Conservation (phyloP, 2,329 filamentous ascomycete species). For the Teratosphaeriaceae sp. region DNA sequence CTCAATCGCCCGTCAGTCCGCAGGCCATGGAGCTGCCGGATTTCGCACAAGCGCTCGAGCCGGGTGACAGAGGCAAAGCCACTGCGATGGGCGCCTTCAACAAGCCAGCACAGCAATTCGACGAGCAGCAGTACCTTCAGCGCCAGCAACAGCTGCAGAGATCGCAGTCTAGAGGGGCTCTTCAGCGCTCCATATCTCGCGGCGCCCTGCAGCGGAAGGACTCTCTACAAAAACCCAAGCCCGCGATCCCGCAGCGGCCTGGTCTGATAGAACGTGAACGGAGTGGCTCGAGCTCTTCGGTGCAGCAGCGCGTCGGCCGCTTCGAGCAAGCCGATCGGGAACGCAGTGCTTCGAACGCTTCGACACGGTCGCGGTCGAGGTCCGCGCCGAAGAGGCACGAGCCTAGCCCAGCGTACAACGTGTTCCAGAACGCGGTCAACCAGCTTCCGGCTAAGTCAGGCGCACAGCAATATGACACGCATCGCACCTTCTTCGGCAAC, state of each 20-base stretch:
- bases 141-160: constrained; percentile 75
- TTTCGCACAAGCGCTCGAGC: constrained; percentile 60
- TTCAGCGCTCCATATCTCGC: constrained; percentile 2
- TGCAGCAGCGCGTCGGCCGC: constrained; percentile 1
- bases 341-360: constrained; percentile 3
- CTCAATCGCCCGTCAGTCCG: constrained; percentile 54
- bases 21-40: constrained; percentile 68
- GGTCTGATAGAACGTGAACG: constrained; percentile 17
- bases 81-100: constrained; percentile 67
- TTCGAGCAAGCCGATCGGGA: constrained; percentile 1
- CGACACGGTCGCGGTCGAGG: constrained; percentile 21
- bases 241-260: constrained; percentile 19
- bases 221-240: constrained; percentile 7
- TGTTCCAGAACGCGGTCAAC: constrained; percentile 40
- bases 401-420: constrained; percentile 33
- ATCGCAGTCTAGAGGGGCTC: constrained; percentile 18
- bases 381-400: constrained; percentile 28
- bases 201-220: background rate
- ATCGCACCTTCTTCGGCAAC: constrained; percentile 34
- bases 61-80: constrained; percentile 73
- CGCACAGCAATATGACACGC: constrained; percentile 18
- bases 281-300: constrained; percentile 13
- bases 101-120: constrained; percentile 68
- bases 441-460: constrained; percentile 28
- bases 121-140: constrained; percentile 78